Percentiles rank a stretch among this genome's conserved stretches.
phyloP scores from a whole-genome alignment of 169 alveolate genomes.

The Hammondia hammondi region DNA sequence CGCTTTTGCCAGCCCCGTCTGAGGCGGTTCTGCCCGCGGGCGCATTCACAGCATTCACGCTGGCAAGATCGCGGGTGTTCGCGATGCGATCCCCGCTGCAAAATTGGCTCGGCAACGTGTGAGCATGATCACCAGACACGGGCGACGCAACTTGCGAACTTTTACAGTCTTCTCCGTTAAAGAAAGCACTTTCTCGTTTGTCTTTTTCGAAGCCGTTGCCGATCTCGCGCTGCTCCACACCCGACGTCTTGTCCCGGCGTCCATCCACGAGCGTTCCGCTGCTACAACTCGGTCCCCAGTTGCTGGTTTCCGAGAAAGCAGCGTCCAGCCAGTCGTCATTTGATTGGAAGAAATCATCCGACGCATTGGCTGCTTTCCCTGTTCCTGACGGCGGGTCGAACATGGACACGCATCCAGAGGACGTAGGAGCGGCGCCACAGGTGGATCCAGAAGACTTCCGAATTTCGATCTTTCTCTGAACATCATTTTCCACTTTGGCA shows the following conservation, averaged over 20 bases:
- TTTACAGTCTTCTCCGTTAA: not conserved
- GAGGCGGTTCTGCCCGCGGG: too few species aligned
- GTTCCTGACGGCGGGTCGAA: too few species aligned
- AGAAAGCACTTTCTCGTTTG: not conserved
- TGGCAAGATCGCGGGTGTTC: too few species aligned
- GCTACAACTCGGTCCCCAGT: not conserved
- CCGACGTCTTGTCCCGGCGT: not conserved
- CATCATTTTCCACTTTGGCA: not conserved
- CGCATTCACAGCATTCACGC: too few species aligned
- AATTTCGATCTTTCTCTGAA: not conserved
- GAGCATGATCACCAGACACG: too few species aligned
- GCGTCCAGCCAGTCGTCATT: constrained; percentile 26
- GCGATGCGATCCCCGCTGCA: too few species aligned
- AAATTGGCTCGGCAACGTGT: too few species aligned
- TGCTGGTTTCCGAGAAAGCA: not conserved
- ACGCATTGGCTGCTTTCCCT: not conserved
- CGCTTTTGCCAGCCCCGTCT: too few species aligned
- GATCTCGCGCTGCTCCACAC: not conserved
- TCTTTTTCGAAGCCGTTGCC: not conserved
- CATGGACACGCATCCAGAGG: too few species aligned
- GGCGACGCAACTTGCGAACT: not conserved
- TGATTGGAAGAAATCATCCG: not conserved
- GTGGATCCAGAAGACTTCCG: not conserved
- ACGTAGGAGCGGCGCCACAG: too few species aligned
- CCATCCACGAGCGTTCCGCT: not conserved